Evolutionary conservation across 495 filamentous ascomycete genomes (phyloP).

Genomic region (Penicillium lividum): DNA sequence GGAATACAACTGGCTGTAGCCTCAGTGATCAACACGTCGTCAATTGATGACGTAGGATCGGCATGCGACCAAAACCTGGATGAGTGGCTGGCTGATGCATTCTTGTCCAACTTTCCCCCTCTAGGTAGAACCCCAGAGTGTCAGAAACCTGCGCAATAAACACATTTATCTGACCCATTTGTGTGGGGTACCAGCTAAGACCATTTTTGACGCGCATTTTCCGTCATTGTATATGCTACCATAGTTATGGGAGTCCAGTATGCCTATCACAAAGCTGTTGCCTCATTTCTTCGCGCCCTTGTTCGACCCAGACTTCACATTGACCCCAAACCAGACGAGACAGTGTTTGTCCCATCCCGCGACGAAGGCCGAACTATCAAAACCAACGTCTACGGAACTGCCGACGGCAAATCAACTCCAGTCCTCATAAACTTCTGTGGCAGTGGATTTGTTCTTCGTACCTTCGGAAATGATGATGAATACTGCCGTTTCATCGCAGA

Average conservation of each 20-base stretch:
- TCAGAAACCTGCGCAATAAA: not conserved
- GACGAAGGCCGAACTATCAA: constrained; percentile 44
- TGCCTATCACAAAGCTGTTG: constrained; percentile 18
- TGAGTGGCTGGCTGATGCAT: not conserved
- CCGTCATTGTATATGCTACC: not conserved
- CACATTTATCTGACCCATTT: not conserved
- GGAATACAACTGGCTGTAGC: no score
- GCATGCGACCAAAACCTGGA: constrained; percentile 5
- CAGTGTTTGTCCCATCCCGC: constrained; percentile 39
- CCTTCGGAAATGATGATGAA: constrained; percentile 43
- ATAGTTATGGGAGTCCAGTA: constrained; percentile 18
- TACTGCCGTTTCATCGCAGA: constrained; percentile 40
- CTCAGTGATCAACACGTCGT: no score
- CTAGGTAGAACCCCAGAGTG: not conserved
- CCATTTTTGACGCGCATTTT: not conserved
- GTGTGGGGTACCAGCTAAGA: not conserved
- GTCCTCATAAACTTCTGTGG: constrained; percentile 50
- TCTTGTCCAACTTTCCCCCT: not conserved
- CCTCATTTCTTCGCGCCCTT: constrained; percentile 21
- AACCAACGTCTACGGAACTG: constrained; percentile 44
- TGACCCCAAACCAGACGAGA: constrained; percentile 34
- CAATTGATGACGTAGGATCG: not conserved
- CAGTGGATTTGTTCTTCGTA: constrained; percentile 40
- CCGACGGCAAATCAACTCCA: constrained; percentile 25
- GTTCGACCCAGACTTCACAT: constrained; percentile 24